Evolutionary conservation across 495 filamentous ascomycete species (phyloP).

Genomic region (Xylaria venustula): DNA sequence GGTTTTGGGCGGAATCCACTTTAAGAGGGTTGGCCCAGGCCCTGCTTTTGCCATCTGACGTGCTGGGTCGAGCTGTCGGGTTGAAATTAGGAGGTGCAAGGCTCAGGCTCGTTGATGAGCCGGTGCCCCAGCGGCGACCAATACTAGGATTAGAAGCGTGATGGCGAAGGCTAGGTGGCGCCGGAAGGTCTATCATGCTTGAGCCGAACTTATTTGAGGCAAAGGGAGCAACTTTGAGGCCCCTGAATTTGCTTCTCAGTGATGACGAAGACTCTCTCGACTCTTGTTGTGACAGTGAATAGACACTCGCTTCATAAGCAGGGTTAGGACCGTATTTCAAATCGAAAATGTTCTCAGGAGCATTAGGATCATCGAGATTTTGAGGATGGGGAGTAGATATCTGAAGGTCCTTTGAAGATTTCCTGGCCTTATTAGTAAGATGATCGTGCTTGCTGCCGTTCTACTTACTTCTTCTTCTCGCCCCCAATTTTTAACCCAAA

Average conservation of each 20-base stretch:
- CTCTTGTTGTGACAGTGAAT: conserved; percentile 5
- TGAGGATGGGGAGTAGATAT: conserved; percentile 4
- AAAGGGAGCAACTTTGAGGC: conserved; percentile 27
- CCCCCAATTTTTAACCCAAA: conserved; percentile 49
- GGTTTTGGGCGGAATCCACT: conserved; percentile 31
- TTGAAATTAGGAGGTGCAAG: conserved; percentile 26
- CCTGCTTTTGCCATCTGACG: conserved; percentile 31
- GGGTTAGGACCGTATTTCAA: conserved; percentile 2
- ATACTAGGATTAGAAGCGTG: conserved; percentile 39
- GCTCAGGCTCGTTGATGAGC: conserved; percentile 28
- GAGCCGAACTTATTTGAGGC: conserved; percentile 29
- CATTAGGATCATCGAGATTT: conserved; percentile 2
- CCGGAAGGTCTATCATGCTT: conserved; percentile 41
- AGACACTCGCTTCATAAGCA: conserved; percentile 1
- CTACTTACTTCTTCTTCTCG: conserved; percentile 49
- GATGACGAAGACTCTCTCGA: not conserved
- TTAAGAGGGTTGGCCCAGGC: conserved; percentile 43
- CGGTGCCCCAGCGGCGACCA: conserved; percentile 27
- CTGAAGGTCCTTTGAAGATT: conserved; percentile 26
- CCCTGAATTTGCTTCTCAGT: conserved; percentile 18
- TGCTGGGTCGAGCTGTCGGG: conserved; percentile 27
- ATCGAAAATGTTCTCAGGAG: not conserved
- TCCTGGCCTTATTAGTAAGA: conserved; percentile 30
- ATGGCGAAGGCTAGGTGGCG: conserved; percentile 29
- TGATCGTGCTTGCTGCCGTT: not conserved